Conservation (phyloP, 1,139 yeast species). For the Debaryomyces subglobosus region DNA sequence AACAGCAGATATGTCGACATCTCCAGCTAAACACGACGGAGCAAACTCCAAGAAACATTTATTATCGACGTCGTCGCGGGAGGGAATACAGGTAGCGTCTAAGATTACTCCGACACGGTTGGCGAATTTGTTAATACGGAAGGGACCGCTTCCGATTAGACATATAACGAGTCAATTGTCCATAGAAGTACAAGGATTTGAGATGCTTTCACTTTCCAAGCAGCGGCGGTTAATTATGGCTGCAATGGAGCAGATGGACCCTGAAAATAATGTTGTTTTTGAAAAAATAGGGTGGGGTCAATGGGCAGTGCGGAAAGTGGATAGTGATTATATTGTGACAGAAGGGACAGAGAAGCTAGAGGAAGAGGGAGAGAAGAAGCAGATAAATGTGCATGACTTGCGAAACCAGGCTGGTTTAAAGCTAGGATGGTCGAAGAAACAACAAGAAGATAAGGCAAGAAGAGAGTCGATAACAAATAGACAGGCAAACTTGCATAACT, state of each 20-base stretch:
- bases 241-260: constrained; percentile 72
- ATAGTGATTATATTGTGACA: constrained; percentile 51
- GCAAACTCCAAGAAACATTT: constrained; percentile 26
- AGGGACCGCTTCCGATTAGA: constrained; percentile 90
- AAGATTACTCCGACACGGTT: constrained; percentile 81
- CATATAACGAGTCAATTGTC: constrained; percentile 83
- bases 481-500: constrained; percentile 47
- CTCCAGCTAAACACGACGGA: constrained; percentile 5
- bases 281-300: constrained; percentile 99
- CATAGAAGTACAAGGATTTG: constrained; percentile 77
- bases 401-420: constrained; percentile 45
- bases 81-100: constrained; percentile 86
- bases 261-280: constrained; percentile 65
- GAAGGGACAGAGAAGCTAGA: constrained; percentile 38
- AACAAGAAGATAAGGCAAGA: constrained; percentile 22
- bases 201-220: constrained; percentile 77
- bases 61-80: constrained; percentile 81
- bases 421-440: constrained; percentile 50
- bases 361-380: constrained; percentile 30
- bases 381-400: constrained; percentile 39
- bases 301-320: constrained; percentile 79
- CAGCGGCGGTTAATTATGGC: constrained; percentile 90
- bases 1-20: neutral
- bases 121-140: constrained; percentile 65
- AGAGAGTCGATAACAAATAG: constrained; percentile 61